Conservation (phyloP, 495 filamentous ascomycete genomes). For the Antarctomyces pellizariae region DNA sequence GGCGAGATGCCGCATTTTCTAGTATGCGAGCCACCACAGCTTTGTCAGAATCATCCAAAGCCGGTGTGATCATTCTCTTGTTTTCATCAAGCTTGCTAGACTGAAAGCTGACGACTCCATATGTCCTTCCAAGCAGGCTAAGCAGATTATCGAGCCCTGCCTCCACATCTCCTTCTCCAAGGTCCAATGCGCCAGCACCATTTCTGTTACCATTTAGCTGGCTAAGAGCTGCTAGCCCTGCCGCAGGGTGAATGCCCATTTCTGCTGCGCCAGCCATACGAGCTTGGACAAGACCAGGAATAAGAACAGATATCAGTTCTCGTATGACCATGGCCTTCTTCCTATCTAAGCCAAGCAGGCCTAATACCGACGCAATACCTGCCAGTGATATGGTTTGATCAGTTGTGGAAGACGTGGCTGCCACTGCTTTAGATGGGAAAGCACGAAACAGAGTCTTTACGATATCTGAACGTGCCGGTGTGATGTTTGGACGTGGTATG, state of each 20-base stretch:
- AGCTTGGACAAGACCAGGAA: constrained; percentile 74
- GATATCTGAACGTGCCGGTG: constrained; percentile 40
- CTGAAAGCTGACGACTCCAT: constrained; percentile 23
- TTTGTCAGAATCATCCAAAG: constrained; percentile 20
- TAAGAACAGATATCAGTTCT: constrained; percentile 61
- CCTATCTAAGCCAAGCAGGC: constrained; percentile 48
- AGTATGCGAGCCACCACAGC: constrained; percentile 26
- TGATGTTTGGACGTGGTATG: constrained; percentile 21
- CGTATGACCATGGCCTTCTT: constrained; percentile 74
- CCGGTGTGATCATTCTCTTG: neutral
- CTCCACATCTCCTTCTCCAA: constrained; percentile 55
- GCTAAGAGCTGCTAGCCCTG: constrained; percentile 45
- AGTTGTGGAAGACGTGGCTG: constrained; percentile 37
- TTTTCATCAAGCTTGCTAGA: constrained; percentile 3
- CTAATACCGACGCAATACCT: constrained; percentile 65
- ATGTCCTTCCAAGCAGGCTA: constrained; percentile 21
- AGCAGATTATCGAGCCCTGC: constrained; percentile 35
- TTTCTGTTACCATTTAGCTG: constrained; percentile 19
- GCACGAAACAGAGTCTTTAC: constrained; percentile 45
- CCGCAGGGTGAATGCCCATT: constrained; percentile 82
- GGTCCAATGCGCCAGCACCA: constrained; percentile 41
- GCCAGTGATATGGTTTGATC: constrained; percentile 59
- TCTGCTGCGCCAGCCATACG: constrained; percentile 82
- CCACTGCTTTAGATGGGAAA: constrained; percentile 32
- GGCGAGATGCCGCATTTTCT: constrained; percentile 25